A percentile compares a stretch with the other conserved stretches of the same genome.
Conservation (phyloP, 352 stramenopile species). For the Aphanomyces euteiches region DNA sequence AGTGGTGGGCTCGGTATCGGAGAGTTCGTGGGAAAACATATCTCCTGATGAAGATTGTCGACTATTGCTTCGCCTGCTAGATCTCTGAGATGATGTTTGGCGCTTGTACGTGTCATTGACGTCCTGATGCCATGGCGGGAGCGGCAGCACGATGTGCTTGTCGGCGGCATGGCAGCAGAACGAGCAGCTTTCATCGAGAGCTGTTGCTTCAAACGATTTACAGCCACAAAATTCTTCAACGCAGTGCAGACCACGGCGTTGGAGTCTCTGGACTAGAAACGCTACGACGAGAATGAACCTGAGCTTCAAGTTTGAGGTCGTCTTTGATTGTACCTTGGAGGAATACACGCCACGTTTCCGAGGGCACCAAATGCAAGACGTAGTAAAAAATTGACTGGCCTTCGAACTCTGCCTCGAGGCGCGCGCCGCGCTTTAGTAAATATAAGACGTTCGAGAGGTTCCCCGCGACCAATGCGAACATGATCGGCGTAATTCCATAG, state of each 20-base stretch:
- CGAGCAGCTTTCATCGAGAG: slow-evolving; percentile 31
- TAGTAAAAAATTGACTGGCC: slow-evolving; percentile 63
- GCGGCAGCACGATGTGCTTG: slow-evolving; percentile 41
- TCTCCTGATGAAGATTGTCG: background rate
- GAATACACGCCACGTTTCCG: slow-evolving; percentile 45
- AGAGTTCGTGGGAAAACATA: background rate
- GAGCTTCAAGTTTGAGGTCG: slow-evolving; percentile 31
- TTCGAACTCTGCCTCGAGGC: slow-evolving; percentile 60
- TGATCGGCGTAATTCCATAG: slow-evolving; percentile 46
- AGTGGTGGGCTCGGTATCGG: background rate
- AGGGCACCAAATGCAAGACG: slow-evolving; percentile 48
- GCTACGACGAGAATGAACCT: slow-evolving; percentile 17
- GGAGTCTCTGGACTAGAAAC: background rate
- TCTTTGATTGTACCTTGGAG: slow-evolving; percentile 33
- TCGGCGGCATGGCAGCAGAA: slow-evolving; percentile 48
- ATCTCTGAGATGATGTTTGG: background rate
- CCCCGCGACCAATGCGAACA: slow-evolving; percentile 44
- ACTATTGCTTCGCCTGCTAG: background rate
- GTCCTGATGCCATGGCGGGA: slow-evolving; percentile 65
- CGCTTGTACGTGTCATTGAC: slow-evolving; percentile 61
- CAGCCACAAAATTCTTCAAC: slow-evolving; percentile 36
- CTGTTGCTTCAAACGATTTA: slow-evolving; percentile 53
- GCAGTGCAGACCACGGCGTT: slow-evolving; percentile 9
- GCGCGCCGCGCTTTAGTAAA: slow-evolving; percentile 36
- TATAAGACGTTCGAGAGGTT: slow-evolving; percentile 42